phyloP scores from a whole-genome alignment of 2,329 filamentous ascomycete species.

The Monilinia polystroma region DNA sequence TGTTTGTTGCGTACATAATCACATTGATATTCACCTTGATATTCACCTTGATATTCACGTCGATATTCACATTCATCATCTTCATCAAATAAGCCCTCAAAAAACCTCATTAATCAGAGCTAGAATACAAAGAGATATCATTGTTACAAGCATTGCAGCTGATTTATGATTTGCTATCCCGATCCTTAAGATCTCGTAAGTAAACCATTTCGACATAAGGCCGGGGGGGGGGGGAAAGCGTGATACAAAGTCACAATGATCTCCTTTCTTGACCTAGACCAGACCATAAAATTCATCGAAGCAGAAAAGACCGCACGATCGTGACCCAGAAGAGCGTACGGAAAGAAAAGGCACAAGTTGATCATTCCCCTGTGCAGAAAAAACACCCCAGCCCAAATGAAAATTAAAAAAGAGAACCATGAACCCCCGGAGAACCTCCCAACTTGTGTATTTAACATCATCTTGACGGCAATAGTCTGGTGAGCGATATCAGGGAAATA shows the following conservation, averaged over 20 bases:
- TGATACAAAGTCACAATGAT: conserved; percentile 25
- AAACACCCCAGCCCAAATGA: conserved; percentile 37
- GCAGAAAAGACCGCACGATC: conserved; percentile 9
- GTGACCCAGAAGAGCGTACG: conserved; percentile 13
- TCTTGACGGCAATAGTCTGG: conserved; percentile 21
- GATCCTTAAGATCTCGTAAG: background rate
- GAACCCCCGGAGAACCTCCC: conserved; percentile 25
- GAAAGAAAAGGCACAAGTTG: conserved; percentile 31
- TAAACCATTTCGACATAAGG: background rate
- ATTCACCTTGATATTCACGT: no score
- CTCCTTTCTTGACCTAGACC: conserved; percentile 10
- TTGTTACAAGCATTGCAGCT: conserved; percentile 36
- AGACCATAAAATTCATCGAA: conserved; percentile 13
- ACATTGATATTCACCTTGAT: no score
- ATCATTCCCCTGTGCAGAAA: conserved; percentile 32
- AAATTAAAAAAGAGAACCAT: conserved; percentile 32
- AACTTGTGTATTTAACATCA: conserved; percentile 19
- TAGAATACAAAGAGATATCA: conserved; percentile 39
- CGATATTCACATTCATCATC: background rate
- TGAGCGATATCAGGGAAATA: conserved; percentile 14
- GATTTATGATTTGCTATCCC: conserved; percentile 23
- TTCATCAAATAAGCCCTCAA: background rate
- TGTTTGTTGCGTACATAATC: no score
- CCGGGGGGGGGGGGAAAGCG: conserved; percentile 15
- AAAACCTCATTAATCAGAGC: conserved; percentile 34